A percentile compares a stretch with the other conserved stretches of the same genome.
phyloP scores from a whole-genome alignment of 2,329 filamentous ascomycete species.

The Pestalotiopsis sp. region DNA sequence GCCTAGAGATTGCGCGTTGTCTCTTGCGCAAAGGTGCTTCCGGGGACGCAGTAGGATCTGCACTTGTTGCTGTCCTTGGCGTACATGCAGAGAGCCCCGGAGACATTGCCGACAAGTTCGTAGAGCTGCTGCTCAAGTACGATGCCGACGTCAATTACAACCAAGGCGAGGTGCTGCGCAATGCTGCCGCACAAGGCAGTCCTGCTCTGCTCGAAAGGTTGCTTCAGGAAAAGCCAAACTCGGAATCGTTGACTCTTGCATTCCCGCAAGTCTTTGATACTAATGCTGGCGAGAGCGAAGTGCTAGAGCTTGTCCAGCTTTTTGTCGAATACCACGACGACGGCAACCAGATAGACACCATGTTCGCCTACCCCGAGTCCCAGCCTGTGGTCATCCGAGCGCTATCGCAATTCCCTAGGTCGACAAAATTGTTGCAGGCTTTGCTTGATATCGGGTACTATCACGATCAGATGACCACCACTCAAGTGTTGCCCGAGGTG shows the following conservation, averaged over 20 bases:
- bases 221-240: conserved; percentile 51
- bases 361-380: conserved; percentile 43
- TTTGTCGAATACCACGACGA: conserved; percentile 54
- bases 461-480: conserved; percentile 54
- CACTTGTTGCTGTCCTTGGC: conserved; percentile 49
- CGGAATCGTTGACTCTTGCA: conserved; percentile 51
- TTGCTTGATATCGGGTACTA: conserved; percentile 62
- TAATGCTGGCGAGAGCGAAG: conserved; percentile 50
- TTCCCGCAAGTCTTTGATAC: conserved; percentile 61
- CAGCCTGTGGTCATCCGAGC: conserved; percentile 56
- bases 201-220: conserved; percentile 51
- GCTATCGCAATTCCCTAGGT: conserved; percentile 57
- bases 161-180: conserved; percentile 54
- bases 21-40: conserved; percentile 52
- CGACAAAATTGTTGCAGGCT: conserved; percentile 50
- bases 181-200: conserved; percentile 56
- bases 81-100: conserved; percentile 40
- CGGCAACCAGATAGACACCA: conserved; percentile 52
- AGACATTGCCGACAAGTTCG: conserved; percentile 46
- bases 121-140: conserved; percentile 43
- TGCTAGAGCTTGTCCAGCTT: conserved; percentile 51
- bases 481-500: conserved; percentile 45
- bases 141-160: conserved; percentile 52
- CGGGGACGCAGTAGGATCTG: conserved; percentile 47
- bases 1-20: conserved; percentile 47